Percentiles rank a stretch among this genome's conserved stretches.
These are phyloP conservation scores for Vitis hybrid DNA, from an alignment of 177 flowering plant species.

Conservation along the genomic window DNA sequence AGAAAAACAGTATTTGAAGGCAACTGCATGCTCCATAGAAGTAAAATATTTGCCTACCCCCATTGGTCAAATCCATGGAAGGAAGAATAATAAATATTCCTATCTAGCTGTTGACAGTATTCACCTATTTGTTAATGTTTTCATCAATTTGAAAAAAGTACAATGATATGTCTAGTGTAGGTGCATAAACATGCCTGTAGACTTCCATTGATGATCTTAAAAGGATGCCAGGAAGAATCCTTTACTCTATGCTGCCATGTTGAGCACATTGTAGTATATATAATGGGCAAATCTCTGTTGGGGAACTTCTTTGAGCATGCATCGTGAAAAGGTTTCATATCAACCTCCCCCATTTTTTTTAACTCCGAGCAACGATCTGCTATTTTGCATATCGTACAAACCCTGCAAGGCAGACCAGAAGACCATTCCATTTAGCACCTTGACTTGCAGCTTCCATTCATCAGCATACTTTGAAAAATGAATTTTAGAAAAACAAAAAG, in stretches of 20 bases:
- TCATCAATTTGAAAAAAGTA: no score
- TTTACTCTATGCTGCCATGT: conserved; percentile 29
- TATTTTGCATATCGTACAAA: conserved; percentile 17
- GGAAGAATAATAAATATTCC: no score
- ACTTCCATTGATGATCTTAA: conserved; percentile 20
- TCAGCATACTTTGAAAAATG: background rate
- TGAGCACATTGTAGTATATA: conserved; percentile 24
- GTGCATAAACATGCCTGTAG: conserved; percentile 11
- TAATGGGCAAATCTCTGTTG: conserved; percentile 20
- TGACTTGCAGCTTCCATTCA: background rate
- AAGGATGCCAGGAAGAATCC: conserved; percentile 39
- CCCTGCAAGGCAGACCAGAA: conserved; percentile 14
- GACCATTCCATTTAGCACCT: no score
- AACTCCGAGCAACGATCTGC: conserved; percentile 16
- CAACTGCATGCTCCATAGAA: no score
- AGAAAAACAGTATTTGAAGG: no score
- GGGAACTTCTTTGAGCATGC: conserved; percentile 28
- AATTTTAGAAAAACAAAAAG: background rate
- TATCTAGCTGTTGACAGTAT: no score
- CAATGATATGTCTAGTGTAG: no score
- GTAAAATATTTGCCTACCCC: no score
- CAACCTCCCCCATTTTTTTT: conserved; percentile 44
- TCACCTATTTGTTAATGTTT: no score
- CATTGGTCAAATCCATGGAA: no score
- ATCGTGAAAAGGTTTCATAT: conserved; percentile 32